Conservation (phyloP, 495 filamentous ascomycete genomes). For the Niebla homalea region DNA sequence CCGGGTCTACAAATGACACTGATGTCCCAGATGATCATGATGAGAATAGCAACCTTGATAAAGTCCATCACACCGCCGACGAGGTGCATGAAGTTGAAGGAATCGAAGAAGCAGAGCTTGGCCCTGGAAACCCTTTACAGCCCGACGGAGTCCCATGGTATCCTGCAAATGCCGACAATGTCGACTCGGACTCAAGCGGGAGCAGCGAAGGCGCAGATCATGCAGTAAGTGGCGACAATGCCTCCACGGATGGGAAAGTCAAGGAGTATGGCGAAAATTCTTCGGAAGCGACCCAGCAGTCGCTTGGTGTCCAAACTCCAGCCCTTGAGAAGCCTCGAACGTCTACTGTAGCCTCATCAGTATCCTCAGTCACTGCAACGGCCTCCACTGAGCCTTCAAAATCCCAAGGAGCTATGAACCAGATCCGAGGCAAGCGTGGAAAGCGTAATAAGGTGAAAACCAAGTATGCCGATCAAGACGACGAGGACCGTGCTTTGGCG, state of each 20-base stretch:
- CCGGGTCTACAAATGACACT: constrained; percentile 19
- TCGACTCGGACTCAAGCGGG: not conserved
- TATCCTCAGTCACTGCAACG: not conserved
- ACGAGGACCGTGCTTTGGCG: constrained; percentile 75
- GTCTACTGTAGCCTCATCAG: not conserved
- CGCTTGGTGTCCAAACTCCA: not conserved
- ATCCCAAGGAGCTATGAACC: not conserved
- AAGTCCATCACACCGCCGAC: constrained; percentile 16
- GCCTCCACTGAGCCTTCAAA: not conserved
- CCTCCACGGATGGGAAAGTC: too few species aligned
- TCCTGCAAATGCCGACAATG: not conserved
- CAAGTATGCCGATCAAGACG: constrained; percentile 92
- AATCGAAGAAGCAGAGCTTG: constrained; percentile 6
- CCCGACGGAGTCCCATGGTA: not conserved
- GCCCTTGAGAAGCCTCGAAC: constrained; percentile 14
- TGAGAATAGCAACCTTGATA: constrained; percentile 11
- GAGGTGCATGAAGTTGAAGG: constrained; percentile 23
- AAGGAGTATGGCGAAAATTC: too few species aligned
- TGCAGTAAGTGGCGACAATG: not conserved
- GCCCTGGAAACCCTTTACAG: not conserved
- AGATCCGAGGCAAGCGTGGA: constrained; percentile 60
- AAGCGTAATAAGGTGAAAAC: constrained; percentile 78
- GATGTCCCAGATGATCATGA: constrained; percentile 21
- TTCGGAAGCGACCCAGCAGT: too few species aligned
- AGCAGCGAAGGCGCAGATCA: not conserved